Evolutionary conservation across 495 filamentous ascomycete genomes (phyloP).

Genomic region (Pyrenopolyporus hunteri): DNA sequence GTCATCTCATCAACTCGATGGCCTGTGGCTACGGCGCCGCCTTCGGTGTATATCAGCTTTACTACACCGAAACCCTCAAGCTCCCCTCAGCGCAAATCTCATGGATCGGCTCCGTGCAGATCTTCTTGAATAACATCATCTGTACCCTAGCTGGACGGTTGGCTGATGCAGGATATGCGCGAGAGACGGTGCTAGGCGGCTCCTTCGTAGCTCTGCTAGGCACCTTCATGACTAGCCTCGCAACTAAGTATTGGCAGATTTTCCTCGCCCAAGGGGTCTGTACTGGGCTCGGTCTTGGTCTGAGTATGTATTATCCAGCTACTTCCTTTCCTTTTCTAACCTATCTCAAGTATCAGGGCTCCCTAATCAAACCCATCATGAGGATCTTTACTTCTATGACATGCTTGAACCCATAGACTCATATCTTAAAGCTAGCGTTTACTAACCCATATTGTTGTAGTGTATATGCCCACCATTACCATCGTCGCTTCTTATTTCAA

Average conservation of each 20-base stretch:
- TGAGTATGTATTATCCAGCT: too few species aligned
- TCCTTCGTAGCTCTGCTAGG: constrained; percentile 47
- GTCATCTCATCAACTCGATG: constrained; percentile 48
- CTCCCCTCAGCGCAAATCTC: constrained; percentile 50
- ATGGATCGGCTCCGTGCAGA: constrained; percentile 56
- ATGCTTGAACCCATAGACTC: too few species aligned
- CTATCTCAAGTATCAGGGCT: too few species aligned
- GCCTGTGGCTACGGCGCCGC: constrained; percentile 51
- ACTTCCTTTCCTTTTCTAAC: too few species aligned
- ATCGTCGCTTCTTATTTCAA: constrained; percentile 51
- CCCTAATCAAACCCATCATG: too few species aligned
- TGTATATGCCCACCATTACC: constrained; percentile 52
- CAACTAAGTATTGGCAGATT: constrained; percentile 51
- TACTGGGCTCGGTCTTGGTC: constrained; percentile 50
- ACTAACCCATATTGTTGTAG: too few species aligned
- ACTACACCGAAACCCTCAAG: constrained; percentile 52
- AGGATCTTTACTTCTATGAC: too few species aligned
- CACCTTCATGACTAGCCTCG: constrained; percentile 52
- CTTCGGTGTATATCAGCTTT: constrained; percentile 55
- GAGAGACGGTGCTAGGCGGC: constrained; percentile 44
- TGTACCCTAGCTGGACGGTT: constrained; percentile 51
- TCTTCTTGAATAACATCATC: constrained; percentile 49
- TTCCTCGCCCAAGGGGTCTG: constrained; percentile 52
- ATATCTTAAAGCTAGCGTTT: too few species aligned
- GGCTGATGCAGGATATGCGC: constrained; percentile 51